Percentiles rank a stretch among this genome's conserved stretches.
These are phyloP conservation scores for Eutypella sp. DNA, from an alignment of 2,329 filamentous ascomycete genomes.

Conservation along the genomic window DNA sequence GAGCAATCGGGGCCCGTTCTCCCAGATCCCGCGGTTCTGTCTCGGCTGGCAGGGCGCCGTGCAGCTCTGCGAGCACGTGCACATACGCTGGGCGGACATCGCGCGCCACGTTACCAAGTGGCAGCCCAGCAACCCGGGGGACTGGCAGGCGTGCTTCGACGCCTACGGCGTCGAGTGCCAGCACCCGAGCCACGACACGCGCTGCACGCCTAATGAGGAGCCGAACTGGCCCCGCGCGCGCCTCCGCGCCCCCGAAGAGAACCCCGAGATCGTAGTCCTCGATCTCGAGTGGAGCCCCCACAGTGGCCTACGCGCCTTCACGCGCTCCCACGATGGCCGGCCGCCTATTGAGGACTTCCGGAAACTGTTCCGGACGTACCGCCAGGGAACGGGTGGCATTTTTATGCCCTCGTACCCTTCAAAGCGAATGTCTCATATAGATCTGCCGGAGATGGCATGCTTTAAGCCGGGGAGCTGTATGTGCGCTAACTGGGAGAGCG, in stretches of 20 bases:
- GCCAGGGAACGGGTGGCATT: conserved; percentile 12
- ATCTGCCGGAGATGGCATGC: conserved; percentile 17
- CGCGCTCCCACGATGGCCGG: conserved; percentile 7
- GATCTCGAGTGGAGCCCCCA: conserved; percentile 15
- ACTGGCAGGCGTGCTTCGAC: conserved; percentile 14
- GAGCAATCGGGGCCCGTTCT: not conserved
- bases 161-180: conserved; percentile 12
- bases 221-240: conserved; percentile 15
- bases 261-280: conserved; percentile 6
- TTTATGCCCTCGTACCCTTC: conserved; percentile 7
- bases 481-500: conserved; percentile 9
- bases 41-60: conserved; percentile 15
- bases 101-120: conserved; percentile 11
- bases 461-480: conserved; percentile 3
- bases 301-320: conserved; percentile 10
- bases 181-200: conserved; percentile 11
- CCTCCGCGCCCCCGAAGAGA: conserved; percentile 1
- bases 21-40: conserved; percentile 6
- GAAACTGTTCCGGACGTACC: conserved; percentile 12
- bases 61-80: conserved; percentile 16
- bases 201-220: conserved; percentile 8
- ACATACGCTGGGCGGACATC: conserved; percentile 13
- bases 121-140: conserved; percentile 4
- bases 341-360: conserved; percentile 12
- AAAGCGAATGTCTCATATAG: too few relatives aligned